These are phyloP conservation scores for Neopestalotiopsis rosae DNA, from an alignment of 2,329 filamentous ascomycete genomes.

Conservation along the genomic window DNA sequence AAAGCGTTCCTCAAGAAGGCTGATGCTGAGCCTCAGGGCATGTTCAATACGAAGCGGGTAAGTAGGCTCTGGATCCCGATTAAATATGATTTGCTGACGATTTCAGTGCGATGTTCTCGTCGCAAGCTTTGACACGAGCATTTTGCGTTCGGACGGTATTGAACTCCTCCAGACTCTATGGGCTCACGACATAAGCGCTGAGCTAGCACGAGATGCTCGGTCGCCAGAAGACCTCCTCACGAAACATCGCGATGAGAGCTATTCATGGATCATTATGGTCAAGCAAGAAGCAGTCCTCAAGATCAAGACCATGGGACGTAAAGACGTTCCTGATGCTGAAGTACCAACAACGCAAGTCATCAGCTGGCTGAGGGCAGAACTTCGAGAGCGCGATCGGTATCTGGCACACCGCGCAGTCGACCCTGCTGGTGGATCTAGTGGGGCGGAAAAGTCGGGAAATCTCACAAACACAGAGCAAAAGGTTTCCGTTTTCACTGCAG, in stretches of 20 bases:
- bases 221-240: constrained; percentile 81
- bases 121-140: constrained; percentile 80
- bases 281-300: constrained; percentile 81
- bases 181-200: constrained; percentile 83
- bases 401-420: constrained; percentile 45
- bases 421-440: constrained; percentile 22
- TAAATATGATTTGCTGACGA: constrained; percentile 20
- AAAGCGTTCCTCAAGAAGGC: constrained; percentile 72
- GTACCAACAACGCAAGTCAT: constrained; percentile 75
- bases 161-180: constrained; percentile 81
- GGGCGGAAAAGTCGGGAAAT: constrained; percentile 27
- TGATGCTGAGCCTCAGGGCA: constrained; percentile 64
- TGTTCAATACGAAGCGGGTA: constrained; percentile 69
- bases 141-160: constrained; percentile 77
- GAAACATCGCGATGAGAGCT: constrained; percentile 76
- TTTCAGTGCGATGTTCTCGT: constrained; percentile 84
- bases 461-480: constrained; percentile 63
- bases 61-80: constrained; percentile 34
- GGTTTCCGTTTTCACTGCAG: constrained; percentile 82
- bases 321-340: constrained; percentile 77
- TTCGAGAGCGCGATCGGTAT: constrained; percentile 73
- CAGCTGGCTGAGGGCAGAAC: constrained; percentile 80
- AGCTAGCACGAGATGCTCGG: constrained; percentile 80
- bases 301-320: constrained; percentile 77
- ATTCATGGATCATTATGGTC: constrained; percentile 88